Evolutionary conservation across 1,284 basidiomycete species (phyloP), one percentile per base, ranked within the genome.

Genomic region (Ganoderma sp.): DNA sequence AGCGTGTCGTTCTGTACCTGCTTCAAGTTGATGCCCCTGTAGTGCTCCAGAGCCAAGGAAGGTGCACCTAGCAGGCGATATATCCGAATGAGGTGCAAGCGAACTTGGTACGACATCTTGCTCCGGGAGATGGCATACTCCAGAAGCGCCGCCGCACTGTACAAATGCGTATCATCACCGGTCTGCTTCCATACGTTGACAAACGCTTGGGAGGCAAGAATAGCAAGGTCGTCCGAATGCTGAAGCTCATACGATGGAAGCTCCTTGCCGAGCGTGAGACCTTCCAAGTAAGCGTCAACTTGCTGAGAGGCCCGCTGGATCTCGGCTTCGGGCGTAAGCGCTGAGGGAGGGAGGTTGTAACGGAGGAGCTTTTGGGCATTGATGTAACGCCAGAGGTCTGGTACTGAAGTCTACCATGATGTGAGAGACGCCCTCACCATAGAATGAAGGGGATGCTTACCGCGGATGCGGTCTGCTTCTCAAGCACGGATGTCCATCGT

Each of bases 1-100:
- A 96, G 83, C 0, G 94, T 96, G 75, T 96, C 94, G 68, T 90
- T 86, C 77, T 96, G 94, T 34, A 96, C 85, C 74, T 94, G 90
- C 78, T 95, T 95, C 71, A 93, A 82, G 67, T 88, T 86, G 81
- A 96, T 84, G 28, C 82, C 81, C 50, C 88, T 87, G 77, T 94
- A 96, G 74, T 95, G 93, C 65, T 93, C 88, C 69, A 94, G 73
- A 1, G 91, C 89, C 64, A 88, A 79, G 6, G 88, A 86, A 0
- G 91, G 84, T 32, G 90, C 89, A 90, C 94, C 92, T 43, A 96
- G 81, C 58, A 95, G 78, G 19, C 92, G 89, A 77, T 94, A 94
- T 74, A 96, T 82, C 61, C 92, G 87, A 75, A 95, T 85, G 50
- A 95, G 84, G 74, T 92, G 84, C 57, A 96, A 79, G 57, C 91